Conservation (phyloP, 306 rosid species). For the Pterocarpus macrocarpus region DNA sequence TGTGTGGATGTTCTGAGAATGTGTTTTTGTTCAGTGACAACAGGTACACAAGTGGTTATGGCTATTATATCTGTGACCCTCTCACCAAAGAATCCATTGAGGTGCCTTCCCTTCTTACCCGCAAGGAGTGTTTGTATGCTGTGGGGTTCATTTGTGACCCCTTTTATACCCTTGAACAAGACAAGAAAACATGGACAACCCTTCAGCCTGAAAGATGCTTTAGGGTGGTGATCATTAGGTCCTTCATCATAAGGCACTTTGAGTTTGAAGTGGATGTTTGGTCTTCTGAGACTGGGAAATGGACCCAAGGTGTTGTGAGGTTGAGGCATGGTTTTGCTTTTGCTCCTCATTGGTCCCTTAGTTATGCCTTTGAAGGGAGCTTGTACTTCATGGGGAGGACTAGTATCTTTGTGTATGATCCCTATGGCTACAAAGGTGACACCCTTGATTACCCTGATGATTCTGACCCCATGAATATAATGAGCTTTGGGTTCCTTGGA, state of each 20-base stretch:
- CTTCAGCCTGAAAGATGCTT: neutral
- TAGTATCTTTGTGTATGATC: conserved; percentile 37
- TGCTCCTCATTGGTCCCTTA: conserved; percentile 44
- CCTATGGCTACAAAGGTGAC: neutral
- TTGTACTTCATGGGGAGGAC: conserved; percentile 45
- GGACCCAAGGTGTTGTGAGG: neutral
- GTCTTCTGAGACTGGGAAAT: conserved; percentile 5
- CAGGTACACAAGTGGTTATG: conserved; percentile 40
- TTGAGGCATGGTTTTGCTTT: conserved; percentile 15
- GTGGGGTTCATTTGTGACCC: conserved; percentile 19
- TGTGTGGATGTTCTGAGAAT: conserved; percentile 38
- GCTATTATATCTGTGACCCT: conserved; percentile 18
- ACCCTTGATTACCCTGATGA: conserved; percentile 13
- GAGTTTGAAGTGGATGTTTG: conserved; percentile 3
- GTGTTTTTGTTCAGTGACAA: conserved; percentile 31
- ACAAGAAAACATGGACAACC: neutral
- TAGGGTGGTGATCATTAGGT: conserved; percentile 13
- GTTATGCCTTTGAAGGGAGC: neutral
- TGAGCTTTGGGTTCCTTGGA: conserved; percentile 47
- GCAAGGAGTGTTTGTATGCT: neutral
- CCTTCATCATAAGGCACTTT: neutral
- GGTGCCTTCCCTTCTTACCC: neutral
- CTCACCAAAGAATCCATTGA: neutral
- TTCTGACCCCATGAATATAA: conserved; percentile 39
- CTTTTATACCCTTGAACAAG: neutral